phyloP scores from a whole-genome alignment of 306 rosid species.

The Quercus dentata region DNA sequence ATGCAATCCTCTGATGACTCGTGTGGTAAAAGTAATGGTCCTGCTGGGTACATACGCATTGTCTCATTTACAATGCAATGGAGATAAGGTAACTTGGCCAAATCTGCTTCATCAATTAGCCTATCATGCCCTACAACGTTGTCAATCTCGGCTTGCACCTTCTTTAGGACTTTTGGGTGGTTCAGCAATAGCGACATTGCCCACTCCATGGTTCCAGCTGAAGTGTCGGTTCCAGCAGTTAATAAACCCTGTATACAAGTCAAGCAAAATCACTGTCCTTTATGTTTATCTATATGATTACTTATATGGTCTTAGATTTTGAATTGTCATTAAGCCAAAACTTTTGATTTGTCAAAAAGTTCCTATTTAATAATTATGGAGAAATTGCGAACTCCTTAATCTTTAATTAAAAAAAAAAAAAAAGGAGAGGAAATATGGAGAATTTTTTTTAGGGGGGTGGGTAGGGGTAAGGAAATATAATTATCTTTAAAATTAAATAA shows the following conservation, averaged over 20 bases:
- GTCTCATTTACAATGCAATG: conserved; percentile 32
- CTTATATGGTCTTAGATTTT: no score
- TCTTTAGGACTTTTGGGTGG: conserved; percentile 21
- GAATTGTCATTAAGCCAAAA: no score
- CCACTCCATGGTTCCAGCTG: conserved; percentile 36
- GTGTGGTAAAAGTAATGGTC: conserved; percentile 25
- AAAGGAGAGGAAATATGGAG: no score
- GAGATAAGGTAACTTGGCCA: conserved; percentile 25
- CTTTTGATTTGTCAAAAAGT: no score
- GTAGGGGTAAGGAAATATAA: no score
- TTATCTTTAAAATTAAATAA: no score
- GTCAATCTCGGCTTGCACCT: conserved; percentile 20
- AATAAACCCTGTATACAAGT: conserved; percentile 13
- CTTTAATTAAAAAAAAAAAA: no score
- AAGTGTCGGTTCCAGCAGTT: conserved; percentile 36
- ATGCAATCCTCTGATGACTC: conserved; percentile 34
- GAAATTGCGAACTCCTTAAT: no score
- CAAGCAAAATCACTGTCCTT: background rate
- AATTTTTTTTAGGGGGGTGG: no score
- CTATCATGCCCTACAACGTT: background rate
- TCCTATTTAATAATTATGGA: no score
- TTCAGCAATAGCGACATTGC: conserved; percentile 36
- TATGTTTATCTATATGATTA: background rate
- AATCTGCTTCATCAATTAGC: conserved; percentile 31
- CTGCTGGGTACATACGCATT: conserved; percentile 31